Conservation (phyloP, 75 land plant species). For the Pinus albicaulis region DNA sequence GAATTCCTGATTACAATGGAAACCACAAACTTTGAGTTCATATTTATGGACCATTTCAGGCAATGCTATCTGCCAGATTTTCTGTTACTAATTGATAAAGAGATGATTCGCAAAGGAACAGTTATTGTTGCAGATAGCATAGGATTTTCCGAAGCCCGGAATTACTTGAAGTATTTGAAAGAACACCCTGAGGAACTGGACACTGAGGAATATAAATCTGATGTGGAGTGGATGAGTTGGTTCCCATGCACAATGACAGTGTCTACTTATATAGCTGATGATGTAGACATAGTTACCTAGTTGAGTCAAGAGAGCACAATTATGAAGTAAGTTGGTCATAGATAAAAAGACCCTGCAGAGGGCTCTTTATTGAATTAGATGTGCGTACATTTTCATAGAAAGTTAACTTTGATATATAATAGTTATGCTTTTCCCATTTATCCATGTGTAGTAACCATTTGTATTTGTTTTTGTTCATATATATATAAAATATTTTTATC, state of each 20-base stretch:
- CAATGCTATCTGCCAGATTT: constrained; percentile 13
- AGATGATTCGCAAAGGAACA: constrained; percentile 15
- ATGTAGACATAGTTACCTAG: too few relatives aligned
- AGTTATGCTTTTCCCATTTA: too few relatives aligned
- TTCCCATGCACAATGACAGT: constrained; percentile 8
- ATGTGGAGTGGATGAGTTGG: constrained; percentile 14
- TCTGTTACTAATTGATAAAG: constrained; percentile 1
- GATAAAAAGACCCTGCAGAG: too few relatives aligned
- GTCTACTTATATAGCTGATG: constrained; percentile 10
- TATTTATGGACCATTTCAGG: constrained; percentile 20
- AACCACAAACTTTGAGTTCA: constrained; percentile 10
- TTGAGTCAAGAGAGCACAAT: too few relatives aligned
- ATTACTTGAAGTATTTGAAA: not conserved
- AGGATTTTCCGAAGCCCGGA: constrained; percentile 14
- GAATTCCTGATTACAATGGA: not conserved
- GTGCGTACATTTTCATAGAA: too few relatives aligned
- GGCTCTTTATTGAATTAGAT: too few relatives aligned
- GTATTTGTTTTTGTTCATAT: too few relatives aligned
- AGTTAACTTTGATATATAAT: too few relatives aligned
- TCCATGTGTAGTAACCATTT: too few relatives aligned
- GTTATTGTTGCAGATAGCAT: constrained; percentile 14
- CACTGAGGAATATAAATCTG: not conserved
- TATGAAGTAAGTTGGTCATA: too few relatives aligned
- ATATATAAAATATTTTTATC: too few relatives aligned
- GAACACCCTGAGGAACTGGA: not conserved